Percentiles rank a stretch among this genome's conserved stretches.
These are phyloP conservation scores for Ustilago sp. DNA, from an alignment of 1,284 basidiomycete genomes.

Conservation along the genomic window DNA sequence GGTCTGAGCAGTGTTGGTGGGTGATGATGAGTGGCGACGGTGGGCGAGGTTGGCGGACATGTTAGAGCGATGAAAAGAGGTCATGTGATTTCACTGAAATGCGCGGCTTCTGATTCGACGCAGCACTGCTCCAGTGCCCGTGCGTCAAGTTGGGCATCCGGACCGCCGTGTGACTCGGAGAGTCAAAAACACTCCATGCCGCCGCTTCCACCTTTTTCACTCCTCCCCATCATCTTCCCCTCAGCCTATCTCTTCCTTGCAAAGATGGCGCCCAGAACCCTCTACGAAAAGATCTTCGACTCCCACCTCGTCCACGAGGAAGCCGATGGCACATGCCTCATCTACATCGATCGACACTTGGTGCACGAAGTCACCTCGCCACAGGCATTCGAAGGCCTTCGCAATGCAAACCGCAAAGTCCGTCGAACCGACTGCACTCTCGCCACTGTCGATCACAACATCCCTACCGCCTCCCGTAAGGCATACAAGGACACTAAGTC, in stretches of 20 bases:
- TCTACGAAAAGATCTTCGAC: conserved; percentile 69
- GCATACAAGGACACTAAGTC: conserved; percentile 65
- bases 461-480: conserved; percentile 66
- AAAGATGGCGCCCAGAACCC: conserved; percentile 55
- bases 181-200: neutral
- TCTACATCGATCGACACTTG: conserved; percentile 68
- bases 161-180: neutral
- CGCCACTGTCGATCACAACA: conserved; percentile 69
- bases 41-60: too few relatives aligned
- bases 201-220: neutral
- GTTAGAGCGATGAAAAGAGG: too few relatives aligned
- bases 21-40: too few relatives aligned
- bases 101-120: conserved; percentile 2
- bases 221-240: conserved; percentile 9
- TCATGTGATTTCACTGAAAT: too few relatives aligned
- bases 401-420: conserved; percentile 60
- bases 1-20: too few relatives aligned
- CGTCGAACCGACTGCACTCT: conserved; percentile 68
- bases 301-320: conserved; percentile 64
- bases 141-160: conserved; percentile 2
- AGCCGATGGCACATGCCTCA: conserved; percentile 63
- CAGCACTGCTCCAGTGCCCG: neutral
- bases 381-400: conserved; percentile 67
- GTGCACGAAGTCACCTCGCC: conserved; percentile 69
- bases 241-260: neutral